Percentiles rank a stretch among this genome's conserved stretches.
Evolutionary conservation across 1,139 yeast genomes (phyloP).

Genomic region (Scheffersomyces segobiensis): DNA sequence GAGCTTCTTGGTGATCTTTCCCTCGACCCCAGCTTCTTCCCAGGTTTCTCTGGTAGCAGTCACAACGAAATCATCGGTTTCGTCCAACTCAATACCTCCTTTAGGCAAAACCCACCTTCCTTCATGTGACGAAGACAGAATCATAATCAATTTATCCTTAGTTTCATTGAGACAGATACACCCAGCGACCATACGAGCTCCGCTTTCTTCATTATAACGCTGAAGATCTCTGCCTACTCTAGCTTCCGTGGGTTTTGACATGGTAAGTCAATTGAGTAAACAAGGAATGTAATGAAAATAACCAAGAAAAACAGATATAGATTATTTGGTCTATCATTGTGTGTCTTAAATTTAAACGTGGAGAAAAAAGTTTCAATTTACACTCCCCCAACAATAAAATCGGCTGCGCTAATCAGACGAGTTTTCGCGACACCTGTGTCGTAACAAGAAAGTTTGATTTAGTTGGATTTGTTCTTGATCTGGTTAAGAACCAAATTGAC

Average conservation of each 20-base stretch:
- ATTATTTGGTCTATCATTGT: background rate
- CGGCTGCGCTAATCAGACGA: background rate
- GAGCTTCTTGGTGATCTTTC: conserved; percentile 52
- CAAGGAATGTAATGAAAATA: background rate
- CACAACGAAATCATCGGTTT: conserved; percentile 50
- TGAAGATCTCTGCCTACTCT: conserved; percentile 42
- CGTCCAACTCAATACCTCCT: conserved; percentile 93
- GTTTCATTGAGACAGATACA: conserved; percentile 69
- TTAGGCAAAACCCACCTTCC: conserved; percentile 88
- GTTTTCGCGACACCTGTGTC: background rate
- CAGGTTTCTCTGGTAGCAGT: conserved; percentile 89
- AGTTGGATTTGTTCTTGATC: background rate
- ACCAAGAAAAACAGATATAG: background rate
- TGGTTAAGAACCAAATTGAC: background rate
- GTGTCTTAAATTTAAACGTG: background rate
- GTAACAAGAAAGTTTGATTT: too few relatives aligned
- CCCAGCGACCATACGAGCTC: conserved; percentile 90
- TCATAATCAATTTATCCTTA: conserved; percentile 67
- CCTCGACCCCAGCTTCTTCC: conserved; percentile 96
- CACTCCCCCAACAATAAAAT: background rate
- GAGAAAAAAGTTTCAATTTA: background rate
- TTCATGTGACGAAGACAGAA: conserved; percentile 67
- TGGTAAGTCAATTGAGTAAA: background rate
- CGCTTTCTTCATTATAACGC: conserved; percentile 50
- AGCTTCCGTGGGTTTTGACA: conserved; percentile 21